phyloP scores from a whole-genome alignment of 306 rosid genomes.

The Cicer cuneatum region DNA sequence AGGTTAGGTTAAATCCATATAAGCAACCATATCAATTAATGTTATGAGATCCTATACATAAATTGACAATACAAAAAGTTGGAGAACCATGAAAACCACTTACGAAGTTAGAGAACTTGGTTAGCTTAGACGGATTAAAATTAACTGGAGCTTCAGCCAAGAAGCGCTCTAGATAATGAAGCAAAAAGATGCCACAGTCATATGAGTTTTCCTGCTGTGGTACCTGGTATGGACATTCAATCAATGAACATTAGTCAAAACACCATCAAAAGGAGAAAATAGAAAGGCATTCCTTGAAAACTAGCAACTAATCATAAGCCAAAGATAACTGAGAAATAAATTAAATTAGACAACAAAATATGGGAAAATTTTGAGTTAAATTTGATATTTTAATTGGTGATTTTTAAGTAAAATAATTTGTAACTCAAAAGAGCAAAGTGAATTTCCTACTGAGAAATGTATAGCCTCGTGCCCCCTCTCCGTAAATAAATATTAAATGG shows the following conservation, averaged over 20 bases:
- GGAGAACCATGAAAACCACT: slow-evolving; percentile 48
- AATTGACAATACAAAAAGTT: not conserved
- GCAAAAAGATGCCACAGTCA: slow-evolving; percentile 87
- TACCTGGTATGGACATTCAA: slow-evolving; percentile 55
- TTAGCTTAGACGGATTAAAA: slow-evolving; percentile 67
- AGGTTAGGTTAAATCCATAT: slow-evolving; percentile 20
- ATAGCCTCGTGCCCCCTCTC: too few species aligned
- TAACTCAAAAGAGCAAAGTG: too few species aligned
- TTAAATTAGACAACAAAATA: too few species aligned
- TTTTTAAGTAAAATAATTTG: too few species aligned
- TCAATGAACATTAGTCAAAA: slow-evolving; percentile 32
- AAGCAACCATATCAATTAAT: slow-evolving; percentile 28
- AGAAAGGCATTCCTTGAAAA: too few species aligned
- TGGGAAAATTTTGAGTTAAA: too few species aligned
- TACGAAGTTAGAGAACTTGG: slow-evolving; percentile 70
- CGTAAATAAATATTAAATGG: too few species aligned
- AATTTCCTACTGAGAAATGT: too few species aligned
- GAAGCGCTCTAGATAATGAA: slow-evolving; percentile 81
- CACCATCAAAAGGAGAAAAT: too few species aligned
- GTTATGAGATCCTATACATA: not conserved
- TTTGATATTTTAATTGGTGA: too few species aligned
- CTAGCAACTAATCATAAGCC: too few species aligned
- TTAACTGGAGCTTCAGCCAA: slow-evolving; percentile 65
- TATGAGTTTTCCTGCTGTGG: slow-evolving; percentile 80
- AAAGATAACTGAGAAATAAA: too few species aligned